Percentiles rank a stretch among this genome's conserved stretches.
Evolutionary conservation across 2,329 filamentous ascomycete species (phyloP).

Genomic region (Colletotrichum sp.): DNA sequence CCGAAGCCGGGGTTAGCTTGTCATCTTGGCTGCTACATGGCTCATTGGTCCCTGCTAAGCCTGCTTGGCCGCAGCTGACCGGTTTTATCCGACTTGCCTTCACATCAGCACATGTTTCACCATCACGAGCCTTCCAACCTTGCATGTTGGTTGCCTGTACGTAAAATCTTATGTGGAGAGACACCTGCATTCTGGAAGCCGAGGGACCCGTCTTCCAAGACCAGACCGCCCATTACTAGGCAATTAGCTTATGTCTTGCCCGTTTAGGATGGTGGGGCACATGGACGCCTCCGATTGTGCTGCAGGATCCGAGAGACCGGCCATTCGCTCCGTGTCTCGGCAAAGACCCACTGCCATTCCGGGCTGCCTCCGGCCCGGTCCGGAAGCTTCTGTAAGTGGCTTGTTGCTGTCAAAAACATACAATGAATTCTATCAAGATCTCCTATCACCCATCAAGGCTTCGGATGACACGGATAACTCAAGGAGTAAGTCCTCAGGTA

Average conservation of each 20-base stretch:
- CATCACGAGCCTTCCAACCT: conserved; percentile 13
- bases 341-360: neutral
- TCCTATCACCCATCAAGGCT: neutral
- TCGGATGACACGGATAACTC: neutral
- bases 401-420: too few species aligned
- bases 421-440: too few species aligned
- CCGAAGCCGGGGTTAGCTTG: conserved; percentile 3
- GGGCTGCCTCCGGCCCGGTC: neutral
- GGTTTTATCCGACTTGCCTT: neutral
- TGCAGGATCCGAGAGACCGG: neutral
- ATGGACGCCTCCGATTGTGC: neutral
- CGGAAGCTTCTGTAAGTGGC: too few species aligned
- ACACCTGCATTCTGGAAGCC: neutral
- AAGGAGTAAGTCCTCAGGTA: neutral
- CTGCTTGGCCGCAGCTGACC: conserved; percentile 4
- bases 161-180: neutral
- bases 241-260: neutral
- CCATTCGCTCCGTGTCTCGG: conserved; percentile 1
- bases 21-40: neutral
- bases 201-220: neutral
- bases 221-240: neutral
- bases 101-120: conserved; percentile 11
- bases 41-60: neutral
- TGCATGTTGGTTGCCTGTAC: neutral
- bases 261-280: neutral